A percentile compares a stretch with the other conserved stretches of the same genome.
Evolutionary conservation across 1,284 basidiomycete species (phyloP).

Genomic region (Vanrija pseudolonga): DNA sequence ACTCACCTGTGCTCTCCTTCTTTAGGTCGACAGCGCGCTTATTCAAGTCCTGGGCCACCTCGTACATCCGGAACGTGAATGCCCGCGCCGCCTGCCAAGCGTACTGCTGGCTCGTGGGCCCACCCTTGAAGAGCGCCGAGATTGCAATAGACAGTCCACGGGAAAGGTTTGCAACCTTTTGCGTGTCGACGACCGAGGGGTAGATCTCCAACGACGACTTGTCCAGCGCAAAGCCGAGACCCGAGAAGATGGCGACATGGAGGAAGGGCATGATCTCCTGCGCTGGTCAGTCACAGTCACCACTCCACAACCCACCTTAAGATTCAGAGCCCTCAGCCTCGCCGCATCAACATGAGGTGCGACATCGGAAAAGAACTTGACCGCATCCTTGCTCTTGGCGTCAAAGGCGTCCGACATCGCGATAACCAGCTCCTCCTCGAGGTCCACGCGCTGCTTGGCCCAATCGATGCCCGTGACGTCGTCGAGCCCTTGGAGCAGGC

Average conservation of each 20-base stretch:
- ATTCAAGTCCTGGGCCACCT: not conserved
- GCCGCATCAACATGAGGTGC: constrained; percentile 14
- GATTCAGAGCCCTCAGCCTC: constrained; percentile 20
- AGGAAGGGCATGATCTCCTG: constrained; percentile 7
- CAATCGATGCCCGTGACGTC: constrained; percentile 24
- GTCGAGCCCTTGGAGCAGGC: constrained; percentile 22
- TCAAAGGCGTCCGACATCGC: constrained; percentile 11
- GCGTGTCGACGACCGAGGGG: not conserved
- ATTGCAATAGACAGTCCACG: constrained; percentile 17
- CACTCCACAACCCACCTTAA: constrained; percentile 11
- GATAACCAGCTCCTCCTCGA: constrained; percentile 32
- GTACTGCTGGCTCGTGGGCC: constrained; percentile 8
- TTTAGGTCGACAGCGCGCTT: too few species aligned
- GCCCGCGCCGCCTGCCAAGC: constrained; percentile 18
- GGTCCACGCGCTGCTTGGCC: constrained; percentile 17
- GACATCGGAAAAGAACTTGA: constrained; percentile 13
- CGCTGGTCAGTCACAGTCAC: not conserved
- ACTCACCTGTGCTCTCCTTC: constrained; percentile 1
- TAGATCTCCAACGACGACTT: not conserved
- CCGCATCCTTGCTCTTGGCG: constrained; percentile 1
- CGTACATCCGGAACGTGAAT: constrained; percentile 19
- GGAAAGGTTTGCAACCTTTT: constrained; percentile 2
- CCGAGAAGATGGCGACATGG: constrained; percentile 4
- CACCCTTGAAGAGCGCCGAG: constrained; percentile 18
- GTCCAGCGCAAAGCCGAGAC: constrained; percentile 7